Percentiles rank a stretch among this genome's conserved stretches.
Evolutionary conservation across 2,329 filamentous ascomycete species (phyloP).

Genomic region (Monilinia polystroma): DNA sequence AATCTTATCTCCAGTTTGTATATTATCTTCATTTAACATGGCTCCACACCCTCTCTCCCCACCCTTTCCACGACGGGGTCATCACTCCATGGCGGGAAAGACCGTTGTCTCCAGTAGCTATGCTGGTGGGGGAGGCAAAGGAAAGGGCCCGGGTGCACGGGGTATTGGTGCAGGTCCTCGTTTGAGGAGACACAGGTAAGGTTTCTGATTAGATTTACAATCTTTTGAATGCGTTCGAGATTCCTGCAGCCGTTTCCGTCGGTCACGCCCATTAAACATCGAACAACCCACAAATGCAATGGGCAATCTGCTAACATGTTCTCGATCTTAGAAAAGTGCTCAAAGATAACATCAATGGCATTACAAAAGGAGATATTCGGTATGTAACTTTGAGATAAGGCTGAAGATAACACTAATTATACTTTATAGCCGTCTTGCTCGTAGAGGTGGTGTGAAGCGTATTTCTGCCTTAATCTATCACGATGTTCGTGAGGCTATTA

Average conservation of each 20-base stretch:
- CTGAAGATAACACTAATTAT: slow-evolving; percentile 1
- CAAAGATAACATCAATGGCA: slow-evolving; percentile 49
- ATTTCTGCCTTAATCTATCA: slow-evolving; percentile 66
- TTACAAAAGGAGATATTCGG: slow-evolving; percentile 57
- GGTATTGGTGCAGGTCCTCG: slow-evolving; percentile 23
- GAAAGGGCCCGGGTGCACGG: slow-evolving; percentile 24
- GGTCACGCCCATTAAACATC: not conserved
- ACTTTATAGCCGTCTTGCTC: slow-evolving; percentile 58
- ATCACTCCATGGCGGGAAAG: slow-evolving; percentile 10
- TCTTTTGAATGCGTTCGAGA: not conserved
- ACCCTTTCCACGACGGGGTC: not conserved
- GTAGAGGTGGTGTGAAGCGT: slow-evolving; percentile 74
- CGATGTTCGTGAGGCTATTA: slow-evolving; percentile 55
- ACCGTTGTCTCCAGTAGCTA: not conserved
- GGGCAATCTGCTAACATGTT: slow-evolving; percentile 9
- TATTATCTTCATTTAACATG: not conserved
- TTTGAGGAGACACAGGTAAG: slow-evolving; percentile 24
- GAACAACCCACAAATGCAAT: not conserved
- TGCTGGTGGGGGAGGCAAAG: slow-evolving; percentile 22
- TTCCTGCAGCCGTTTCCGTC: no score
- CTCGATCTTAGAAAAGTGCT: slow-evolving; percentile 46
- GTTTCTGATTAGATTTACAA: not conserved
- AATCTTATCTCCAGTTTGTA: not conserved
- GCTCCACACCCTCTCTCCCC: not conserved
- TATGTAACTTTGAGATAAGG: slow-evolving; percentile 36